Evolutionary conservation across 2,329 filamentous ascomycete genomes (phyloP).

Genomic region (Calycina herbarum): DNA sequence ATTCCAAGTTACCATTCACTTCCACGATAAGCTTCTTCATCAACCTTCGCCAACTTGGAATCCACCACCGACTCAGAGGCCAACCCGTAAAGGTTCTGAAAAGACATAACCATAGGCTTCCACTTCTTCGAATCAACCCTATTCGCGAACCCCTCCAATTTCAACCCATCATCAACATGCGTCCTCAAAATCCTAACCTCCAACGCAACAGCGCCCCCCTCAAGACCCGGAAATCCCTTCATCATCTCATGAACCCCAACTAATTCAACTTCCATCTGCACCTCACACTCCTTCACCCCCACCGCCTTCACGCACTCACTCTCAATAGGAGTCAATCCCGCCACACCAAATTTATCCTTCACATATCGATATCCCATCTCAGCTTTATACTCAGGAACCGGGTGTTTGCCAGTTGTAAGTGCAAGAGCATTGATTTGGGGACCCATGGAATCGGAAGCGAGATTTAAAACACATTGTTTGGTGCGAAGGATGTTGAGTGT

Average conservation of each 20-base stretch:
- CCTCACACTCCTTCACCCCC: conserved; percentile 43
- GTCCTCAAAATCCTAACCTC: conserved; percentile 42
- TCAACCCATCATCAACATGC: conserved; percentile 39
- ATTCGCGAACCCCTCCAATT: conserved; percentile 41
- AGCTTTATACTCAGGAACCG: conserved; percentile 13
- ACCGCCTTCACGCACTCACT: conserved; percentile 40
- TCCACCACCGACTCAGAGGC: too few species aligned
- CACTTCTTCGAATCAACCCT: conserved; percentile 45
- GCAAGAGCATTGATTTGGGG: too few species aligned
- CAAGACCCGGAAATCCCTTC: conserved; percentile 33
- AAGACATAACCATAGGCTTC: conserved; percentile 47
- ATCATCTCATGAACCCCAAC: conserved; percentile 37
- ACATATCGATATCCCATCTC: conserved; percentile 39
- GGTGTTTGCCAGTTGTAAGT: too few species aligned
- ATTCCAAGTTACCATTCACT: too few species aligned
- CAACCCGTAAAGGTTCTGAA: conserved; percentile 46
- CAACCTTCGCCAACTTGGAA: too few species aligned
- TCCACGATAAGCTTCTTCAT: too few species aligned
- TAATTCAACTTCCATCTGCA: conserved; percentile 46
- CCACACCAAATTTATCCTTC: conserved; percentile 42
- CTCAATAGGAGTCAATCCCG: conserved; percentile 38
- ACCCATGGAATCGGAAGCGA: too few species aligned
- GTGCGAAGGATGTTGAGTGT: too few species aligned
- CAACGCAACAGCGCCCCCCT: conserved; percentile 36
- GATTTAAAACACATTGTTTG: too few species aligned